Conservation (phyloP, 129 eudicot species). For the Ambrosia artemisiifolia region DNA sequence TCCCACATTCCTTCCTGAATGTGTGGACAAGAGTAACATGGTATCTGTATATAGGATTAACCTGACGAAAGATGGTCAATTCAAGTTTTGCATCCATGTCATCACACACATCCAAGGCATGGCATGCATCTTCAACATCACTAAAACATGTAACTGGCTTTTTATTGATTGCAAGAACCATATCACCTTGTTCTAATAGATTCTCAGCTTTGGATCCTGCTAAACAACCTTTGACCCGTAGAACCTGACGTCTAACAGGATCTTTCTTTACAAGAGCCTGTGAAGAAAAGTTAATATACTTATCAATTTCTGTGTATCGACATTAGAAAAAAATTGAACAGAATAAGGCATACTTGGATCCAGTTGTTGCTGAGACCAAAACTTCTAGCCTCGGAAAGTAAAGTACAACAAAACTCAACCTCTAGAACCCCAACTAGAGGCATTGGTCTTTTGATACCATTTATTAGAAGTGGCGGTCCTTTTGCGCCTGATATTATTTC, state of each 20-base stretch:
- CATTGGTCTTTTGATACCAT: constrained; percentile 80
- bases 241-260: constrained; percentile 86
- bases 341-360: constrained; percentile 55
- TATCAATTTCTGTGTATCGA: neutral
- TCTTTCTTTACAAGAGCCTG: constrained; percentile 91
- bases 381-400: neutral
- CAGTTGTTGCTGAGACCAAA: constrained; percentile 23
- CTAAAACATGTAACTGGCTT: too few species aligned
- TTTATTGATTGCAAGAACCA: constrained; percentile 29
- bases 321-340: neutral
- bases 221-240: constrained; percentile 91
- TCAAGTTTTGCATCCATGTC: constrained; percentile 55
- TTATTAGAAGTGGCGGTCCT: constrained; percentile 59
- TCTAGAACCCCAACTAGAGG: constrained; percentile 36
- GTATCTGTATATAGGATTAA: neutral
- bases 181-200: constrained; percentile 81
- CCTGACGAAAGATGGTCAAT: constrained; percentile 19
- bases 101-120: constrained; percentile 51
- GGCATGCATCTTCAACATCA: constrained; percentile 90
- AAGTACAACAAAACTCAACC: neutral
- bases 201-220: constrained; percentile 88
- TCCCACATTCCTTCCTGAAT: neutral
- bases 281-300: constrained; percentile 5
- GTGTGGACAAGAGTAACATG: neutral
- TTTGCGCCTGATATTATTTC: constrained; percentile 32